Base-by-base conservation (phyloP, 768 basidiomycete species). In the Phallus indusiatus region DNA sequence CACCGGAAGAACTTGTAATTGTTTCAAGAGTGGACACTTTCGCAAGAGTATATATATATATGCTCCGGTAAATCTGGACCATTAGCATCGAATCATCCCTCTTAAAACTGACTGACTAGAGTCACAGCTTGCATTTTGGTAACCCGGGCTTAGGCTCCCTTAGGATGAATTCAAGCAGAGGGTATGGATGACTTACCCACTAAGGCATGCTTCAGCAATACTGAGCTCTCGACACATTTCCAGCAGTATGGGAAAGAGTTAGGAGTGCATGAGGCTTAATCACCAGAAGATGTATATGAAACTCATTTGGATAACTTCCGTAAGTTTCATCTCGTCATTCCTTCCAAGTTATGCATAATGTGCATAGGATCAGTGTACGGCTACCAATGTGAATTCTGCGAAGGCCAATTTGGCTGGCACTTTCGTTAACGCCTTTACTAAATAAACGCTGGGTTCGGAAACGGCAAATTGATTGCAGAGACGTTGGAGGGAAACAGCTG, bases 361-460 rank as follows among this genome's bases (percentile, higher is more conserved):
- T 42, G 62, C 28, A 53, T 47, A 55, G 88, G 86, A 62, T 75
- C 84, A 33, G 79, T n/a, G 82, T 22, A 75, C 85, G 12, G 80
- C 85, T 2, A 78, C 87, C 0, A 89, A 84, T 60, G 85, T 96
- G 52, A 94, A 97, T 67, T 96, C 94, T 6, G 95, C 96, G 21
- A 81, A 90, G 60, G 93, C 86, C 48, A 98, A 97, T 72, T 74
- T 98, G 60, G 95, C 96, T 0, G 90, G 93, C 2, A 96, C 95
- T 1, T 98, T 98, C 63, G 96, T 99, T 62, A 98, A 99, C 67
- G 96, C 94, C 1, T 99, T 98, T 61, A 95, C 96, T 55, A 99
- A n/a, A n/a, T n/a, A n/a, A n/a, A 99, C 67, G 95, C 94, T 48
- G 96, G 95, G 0, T 99, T 94, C 67, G 94, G 93, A 21, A 99